Conservation (phyloP, 1,284 basidiomycete species). For the Sphaerobolus stellatus region DNA sequence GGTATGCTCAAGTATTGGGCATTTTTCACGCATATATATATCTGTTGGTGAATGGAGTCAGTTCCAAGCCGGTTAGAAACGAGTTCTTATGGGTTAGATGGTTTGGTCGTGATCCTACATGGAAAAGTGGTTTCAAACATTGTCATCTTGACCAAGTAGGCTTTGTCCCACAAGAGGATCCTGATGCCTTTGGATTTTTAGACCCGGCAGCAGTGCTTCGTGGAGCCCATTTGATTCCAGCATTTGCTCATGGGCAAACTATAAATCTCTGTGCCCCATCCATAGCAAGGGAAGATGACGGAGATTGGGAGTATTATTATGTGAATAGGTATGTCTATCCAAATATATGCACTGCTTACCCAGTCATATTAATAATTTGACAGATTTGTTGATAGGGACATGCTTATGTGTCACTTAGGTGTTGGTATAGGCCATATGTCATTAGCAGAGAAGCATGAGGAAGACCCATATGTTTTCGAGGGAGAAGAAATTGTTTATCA, state of each 20-base stretch:
- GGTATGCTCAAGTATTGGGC: constrained; percentile 36
- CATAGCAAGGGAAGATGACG: constrained; percentile 10
- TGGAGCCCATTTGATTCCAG: constrained; percentile 15
- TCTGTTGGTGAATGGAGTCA: background rate
- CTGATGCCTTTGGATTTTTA: constrained; percentile 16
- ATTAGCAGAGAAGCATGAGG: background rate
- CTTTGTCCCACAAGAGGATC: constrained; percentile 9
- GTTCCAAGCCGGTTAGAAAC: background rate
- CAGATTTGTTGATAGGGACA: constrained; percentile 30
- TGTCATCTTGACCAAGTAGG: constrained; percentile 7
- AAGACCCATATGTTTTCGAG: background rate
- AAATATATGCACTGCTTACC: background rate
- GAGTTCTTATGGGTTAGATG: constrained; percentile 19
- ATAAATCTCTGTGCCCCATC: background rate
- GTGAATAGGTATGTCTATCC: constrained; percentile 21
- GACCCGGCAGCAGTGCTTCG: constrained; percentile 14
- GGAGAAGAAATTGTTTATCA: background rate
- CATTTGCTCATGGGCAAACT: constrained; percentile 7
- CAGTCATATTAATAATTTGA: background rate
- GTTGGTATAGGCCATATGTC: background rate
- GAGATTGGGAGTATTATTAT: constrained; percentile 20
- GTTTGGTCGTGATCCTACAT: constrained; percentile 8
- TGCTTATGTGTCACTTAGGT: constrained; percentile 27
- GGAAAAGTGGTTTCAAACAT: background rate
- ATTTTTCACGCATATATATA: constrained; percentile 30